A percentile compares a stretch with the other conserved stretches of the same genome.
Evolutionary conservation across 2,329 filamentous ascomycete genomes (phyloP).

Genomic region (Chaetomiaceae sp.): DNA sequence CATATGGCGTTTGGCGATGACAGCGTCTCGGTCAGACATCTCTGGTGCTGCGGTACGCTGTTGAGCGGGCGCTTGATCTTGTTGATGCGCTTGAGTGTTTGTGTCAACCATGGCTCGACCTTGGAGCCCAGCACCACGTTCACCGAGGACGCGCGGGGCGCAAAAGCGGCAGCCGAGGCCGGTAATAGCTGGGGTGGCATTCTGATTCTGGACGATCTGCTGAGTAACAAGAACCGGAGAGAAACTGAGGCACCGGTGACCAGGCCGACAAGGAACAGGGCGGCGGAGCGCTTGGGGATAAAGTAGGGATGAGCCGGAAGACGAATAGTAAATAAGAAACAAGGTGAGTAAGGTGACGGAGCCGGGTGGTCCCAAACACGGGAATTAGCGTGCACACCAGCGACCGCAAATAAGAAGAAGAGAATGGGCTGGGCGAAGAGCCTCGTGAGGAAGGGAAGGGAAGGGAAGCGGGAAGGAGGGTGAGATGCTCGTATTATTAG

Average conservation of each 20-base stretch:
- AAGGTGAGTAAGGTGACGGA: constrained; percentile 36
- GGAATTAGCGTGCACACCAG: constrained; percentile 59
- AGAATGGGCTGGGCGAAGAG: constrained; percentile 51
- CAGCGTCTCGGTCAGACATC: constrained; percentile 90
- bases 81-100: constrained; percentile 95
- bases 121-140: constrained; percentile 91
- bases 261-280: constrained; percentile 27
- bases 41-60: constrained; percentile 90
- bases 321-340: constrained; percentile 40
- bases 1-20: constrained; percentile 89
- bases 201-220: constrained; percentile 23
- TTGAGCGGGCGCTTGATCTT: constrained; percentile 94
- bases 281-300: constrained; percentile 38
- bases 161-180: constrained; percentile 93
- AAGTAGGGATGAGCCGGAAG: constrained; percentile 31
- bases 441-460: constrained; percentile 46
- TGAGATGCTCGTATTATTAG: constrained; percentile 41
- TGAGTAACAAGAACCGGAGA: constrained; percentile 27
- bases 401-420: constrained; percentile 55
- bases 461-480: constrained; percentile 38
- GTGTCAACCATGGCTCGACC: constrained; percentile 93
- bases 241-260: constrained; percentile 5
- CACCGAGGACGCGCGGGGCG: constrained; percentile 80
- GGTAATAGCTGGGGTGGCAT: constrained; percentile 95
- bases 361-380: constrained; percentile 52